Evolutionary conservation across 768 basidiomycete genomes (phyloP), one percentile per base, ranked within the genome.

Genomic region (Goffeauzyma gilvescens): DNA sequence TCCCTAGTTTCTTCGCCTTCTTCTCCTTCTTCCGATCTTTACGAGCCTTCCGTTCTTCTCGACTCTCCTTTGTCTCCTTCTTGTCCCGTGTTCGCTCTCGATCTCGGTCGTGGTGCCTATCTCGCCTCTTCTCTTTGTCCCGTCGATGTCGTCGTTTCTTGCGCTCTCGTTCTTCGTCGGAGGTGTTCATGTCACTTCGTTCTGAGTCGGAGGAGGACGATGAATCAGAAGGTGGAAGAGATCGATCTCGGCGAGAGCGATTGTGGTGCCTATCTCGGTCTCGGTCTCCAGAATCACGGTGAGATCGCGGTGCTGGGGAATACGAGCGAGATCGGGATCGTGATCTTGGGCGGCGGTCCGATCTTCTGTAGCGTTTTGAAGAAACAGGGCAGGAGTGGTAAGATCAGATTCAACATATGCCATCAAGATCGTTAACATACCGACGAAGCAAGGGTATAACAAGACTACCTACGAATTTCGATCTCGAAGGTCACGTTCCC

Each of bases 31-130:
- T 55, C 41, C 46, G 47, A 40, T 55, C 54, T 28, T 58, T 43
- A 10, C 40, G 38, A 27, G 52, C 37, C 41, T 51, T 37, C 42
- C 53, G 32, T 41, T 50, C 45, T 47, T 53, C 39, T 44, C 47
- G 21, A 14, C 37, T 69, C 55, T 72, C 72, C 58, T 71, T 71
- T 62, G 60, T 65, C 46, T 52, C 49, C 35, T 62, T 52, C 46
- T 57, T 62, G 32, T 57, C 61, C 50, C 54, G 44, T 32, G 53
- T 50, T 22, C 21, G 13, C 22, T 50, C 51, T 28, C 47, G n/a
- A n/a, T n/a, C n/a, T n/a, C n/a, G n/a, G n/a, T n/a, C n/a, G n/a
- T n/a, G n/a, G n/a, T n/a, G n/a, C n/a, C n/a, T n/a, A n/a, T n/a
- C n/a, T n/a, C n/a, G n/a, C n/a, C n/a, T 48, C 36, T 54, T 49